phyloP scores from a whole-genome alignment of 768 basidiomycete genomes.

The Lanmaoa rubissima region DNA sequence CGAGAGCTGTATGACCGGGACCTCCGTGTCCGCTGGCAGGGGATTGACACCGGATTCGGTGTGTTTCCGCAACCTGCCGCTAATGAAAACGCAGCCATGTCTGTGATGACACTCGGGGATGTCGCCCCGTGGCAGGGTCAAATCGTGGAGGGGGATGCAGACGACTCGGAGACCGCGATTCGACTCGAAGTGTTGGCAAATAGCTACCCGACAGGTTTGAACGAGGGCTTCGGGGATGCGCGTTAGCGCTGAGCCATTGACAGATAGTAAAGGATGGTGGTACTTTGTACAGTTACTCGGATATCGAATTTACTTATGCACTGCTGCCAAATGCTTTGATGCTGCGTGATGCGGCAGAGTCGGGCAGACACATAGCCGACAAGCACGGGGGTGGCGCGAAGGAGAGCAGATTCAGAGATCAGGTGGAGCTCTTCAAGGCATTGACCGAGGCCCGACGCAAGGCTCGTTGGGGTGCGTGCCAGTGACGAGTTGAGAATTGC shows the following conservation, averaged over 20 bases:
- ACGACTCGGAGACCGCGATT: not conserved
- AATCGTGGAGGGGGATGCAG: not conserved
- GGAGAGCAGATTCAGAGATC: constrained; percentile 29
- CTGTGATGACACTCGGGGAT: not conserved
- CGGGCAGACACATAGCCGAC: no score
- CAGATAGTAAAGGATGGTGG: not conserved
- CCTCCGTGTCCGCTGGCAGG: no score
- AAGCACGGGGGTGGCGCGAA: constrained; percentile 14
- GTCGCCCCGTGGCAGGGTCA: not conserved
- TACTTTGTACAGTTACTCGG: not conserved
- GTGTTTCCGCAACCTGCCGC: no score
- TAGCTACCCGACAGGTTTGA: not conserved
- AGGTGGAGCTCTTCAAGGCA: constrained; percentile 34
- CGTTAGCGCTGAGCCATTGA: no score
- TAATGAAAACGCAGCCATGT: no score
- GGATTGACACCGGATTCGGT: no score
- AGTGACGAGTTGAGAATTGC: no score
- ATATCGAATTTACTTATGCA: not conserved
- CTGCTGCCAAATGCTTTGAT: no score
- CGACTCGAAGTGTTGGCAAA: not conserved
- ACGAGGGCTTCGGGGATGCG: no score
- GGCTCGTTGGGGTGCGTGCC: not conserved
- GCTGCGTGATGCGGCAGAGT: no score
- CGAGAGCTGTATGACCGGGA: not conserved
- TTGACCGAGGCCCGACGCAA: constrained; percentile 33